Evolutionary conservation across 2,329 filamentous ascomycete genomes (phyloP).

Genomic region (Neofusicoccum umdonicola): DNA sequence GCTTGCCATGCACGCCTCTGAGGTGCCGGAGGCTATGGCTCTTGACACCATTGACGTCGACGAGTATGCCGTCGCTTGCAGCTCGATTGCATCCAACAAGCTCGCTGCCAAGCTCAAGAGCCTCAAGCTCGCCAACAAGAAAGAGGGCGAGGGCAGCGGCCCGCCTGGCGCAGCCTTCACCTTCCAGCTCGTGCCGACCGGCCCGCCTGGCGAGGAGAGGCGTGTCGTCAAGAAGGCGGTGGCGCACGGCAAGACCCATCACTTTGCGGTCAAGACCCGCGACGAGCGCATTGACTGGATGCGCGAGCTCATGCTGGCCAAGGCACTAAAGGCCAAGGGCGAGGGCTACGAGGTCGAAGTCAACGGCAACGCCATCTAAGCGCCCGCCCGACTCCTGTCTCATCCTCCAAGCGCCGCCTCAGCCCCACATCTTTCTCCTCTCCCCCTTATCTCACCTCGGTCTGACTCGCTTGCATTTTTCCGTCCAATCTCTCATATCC

Average conservation of each 20-base stretch:
- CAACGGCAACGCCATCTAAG: constrained; percentile 54
- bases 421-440: neutral
- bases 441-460: neutral
- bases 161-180: constrained; percentile 61
- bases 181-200: constrained; percentile 70
- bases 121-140: constrained; percentile 58
- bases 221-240: constrained; percentile 36
- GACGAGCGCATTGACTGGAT: constrained; percentile 98
- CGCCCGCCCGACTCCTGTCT: neutral
- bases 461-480: neutral
- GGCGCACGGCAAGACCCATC: constrained; percentile 77
- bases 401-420: neutral
- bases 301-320: constrained; percentile 87
- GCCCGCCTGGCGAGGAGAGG: constrained; percentile 38
- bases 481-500: neutral
- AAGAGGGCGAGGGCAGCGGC: constrained; percentile 56
- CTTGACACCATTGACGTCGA: constrained; percentile 83
- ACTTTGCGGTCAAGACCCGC: constrained; percentile 84
- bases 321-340: constrained; percentile 79
- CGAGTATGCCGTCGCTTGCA: constrained; percentile 85
- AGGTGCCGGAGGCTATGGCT: constrained; percentile 57
- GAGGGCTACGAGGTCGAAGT: constrained; percentile 80
- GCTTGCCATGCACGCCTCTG: constrained; percentile 65
- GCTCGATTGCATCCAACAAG: constrained; percentile 73
- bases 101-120: constrained; percentile 84